Percentiles rank a stretch among this genome's conserved stretches.
These are phyloP conservation scores for Rhizopogon rudus DNA, from an alignment of 768 basidiomycete species.

Conservation along the genomic window DNA sequence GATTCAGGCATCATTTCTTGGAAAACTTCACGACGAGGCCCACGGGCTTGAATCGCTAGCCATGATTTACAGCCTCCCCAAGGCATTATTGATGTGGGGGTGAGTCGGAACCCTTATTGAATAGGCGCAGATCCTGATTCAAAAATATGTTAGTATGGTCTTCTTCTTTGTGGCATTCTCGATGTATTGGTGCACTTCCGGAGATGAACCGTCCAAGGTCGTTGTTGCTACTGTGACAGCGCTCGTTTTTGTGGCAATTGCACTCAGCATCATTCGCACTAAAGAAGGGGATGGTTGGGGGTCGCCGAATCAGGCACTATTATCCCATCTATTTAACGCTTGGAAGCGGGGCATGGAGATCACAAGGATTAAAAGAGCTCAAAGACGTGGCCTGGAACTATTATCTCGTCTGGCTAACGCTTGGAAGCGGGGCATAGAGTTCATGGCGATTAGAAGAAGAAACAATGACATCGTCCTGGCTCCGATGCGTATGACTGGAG, in stretches of 20 bases:
- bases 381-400: neutral
- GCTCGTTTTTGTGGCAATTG: slow-evolving; percentile 10
- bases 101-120: slow-evolving; percentile 24
- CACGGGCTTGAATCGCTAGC: slow-evolving; percentile 47
- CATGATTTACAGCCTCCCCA: slow-evolving; percentile 51
- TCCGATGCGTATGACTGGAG: no score
- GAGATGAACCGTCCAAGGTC: slow-evolving; percentile 9
- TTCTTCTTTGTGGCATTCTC: slow-evolving; percentile 10
- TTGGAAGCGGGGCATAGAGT: neutral
- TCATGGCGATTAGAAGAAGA: no score
- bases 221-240: slow-evolving; percentile 25
- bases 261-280: neutral
- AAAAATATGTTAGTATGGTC: slow-evolving; percentile 6
- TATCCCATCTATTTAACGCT: neutral
- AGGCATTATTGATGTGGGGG: slow-evolving; percentile 57
- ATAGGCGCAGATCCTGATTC: neutral
- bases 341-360: neutral
- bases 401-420: neutral
- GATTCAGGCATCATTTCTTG: slow-evolving; percentile 8
- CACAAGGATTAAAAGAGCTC: neutral
- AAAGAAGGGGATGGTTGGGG: neutral
- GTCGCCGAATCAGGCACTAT: neutral
- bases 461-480: no score
- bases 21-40: slow-evolving; percentile 15
- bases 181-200: slow-evolving; percentile 10